Conservation (phyloP, 2,329 filamentous ascomycete genomes). For the Colletotrichum falcatum region DNA sequence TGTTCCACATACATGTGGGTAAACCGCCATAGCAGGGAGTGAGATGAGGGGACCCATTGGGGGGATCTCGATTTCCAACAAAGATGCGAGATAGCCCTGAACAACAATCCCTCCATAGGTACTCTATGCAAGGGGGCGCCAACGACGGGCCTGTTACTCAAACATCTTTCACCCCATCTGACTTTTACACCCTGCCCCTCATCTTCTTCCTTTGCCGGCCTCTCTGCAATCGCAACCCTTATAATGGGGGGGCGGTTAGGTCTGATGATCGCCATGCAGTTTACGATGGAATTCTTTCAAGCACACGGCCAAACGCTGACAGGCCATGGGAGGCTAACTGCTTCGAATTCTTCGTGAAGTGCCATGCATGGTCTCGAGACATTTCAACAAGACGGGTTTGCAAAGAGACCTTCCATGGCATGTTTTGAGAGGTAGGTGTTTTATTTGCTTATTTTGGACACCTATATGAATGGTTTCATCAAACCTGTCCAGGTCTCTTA, state of each 20-base stretch:
- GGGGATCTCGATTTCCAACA: neutral
- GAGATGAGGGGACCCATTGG: no score
- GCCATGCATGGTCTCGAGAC: neutral
- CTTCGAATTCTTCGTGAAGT: neutral
- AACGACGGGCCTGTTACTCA: neutral
- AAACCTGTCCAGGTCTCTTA: neutral
- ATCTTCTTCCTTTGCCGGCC: neutral
- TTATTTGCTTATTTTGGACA: neutral
- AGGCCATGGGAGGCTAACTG: neutral
- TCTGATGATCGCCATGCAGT: neutral
- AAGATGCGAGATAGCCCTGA: constrained; percentile 1
- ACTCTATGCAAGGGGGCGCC: neutral
- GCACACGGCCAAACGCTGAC: neutral
- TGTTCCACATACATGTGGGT: neutral
- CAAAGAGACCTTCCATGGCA: neutral
- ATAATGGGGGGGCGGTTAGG: neutral
- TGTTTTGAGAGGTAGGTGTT: neutral
- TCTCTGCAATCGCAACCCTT: neutral
- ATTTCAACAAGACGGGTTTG: neutral
- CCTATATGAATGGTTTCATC: neutral
- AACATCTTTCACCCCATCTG: neutral
- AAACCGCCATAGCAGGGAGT: neutral
- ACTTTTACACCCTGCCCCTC: neutral
- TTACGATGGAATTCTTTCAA: neutral
- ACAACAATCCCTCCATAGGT: neutral